Evolutionary conservation across 768 basidiomycete species (phyloP).

Genomic region (Boletus huronensis): DNA sequence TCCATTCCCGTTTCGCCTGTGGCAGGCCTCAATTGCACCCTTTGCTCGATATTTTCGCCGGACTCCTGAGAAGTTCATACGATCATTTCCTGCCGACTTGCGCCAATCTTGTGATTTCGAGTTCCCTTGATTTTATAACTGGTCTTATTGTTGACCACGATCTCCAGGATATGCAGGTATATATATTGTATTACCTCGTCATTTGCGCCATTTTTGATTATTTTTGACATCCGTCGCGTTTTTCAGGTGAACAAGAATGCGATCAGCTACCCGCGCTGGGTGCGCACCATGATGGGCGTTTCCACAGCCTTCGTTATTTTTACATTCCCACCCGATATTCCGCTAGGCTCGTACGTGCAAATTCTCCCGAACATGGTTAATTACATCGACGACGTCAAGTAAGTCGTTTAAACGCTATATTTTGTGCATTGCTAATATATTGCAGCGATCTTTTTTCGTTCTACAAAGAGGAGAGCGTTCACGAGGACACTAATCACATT

Average conservation of each 20-base stretch:
- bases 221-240: neutral
- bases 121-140: slow-evolving; percentile 1
- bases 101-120: slow-evolving; percentile 4
- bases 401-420: neutral
- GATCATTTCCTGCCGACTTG: slow-evolving; percentile 1
- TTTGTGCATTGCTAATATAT: neutral
- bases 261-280: slow-evolving; percentile 2
- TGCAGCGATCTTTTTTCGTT: slow-evolving; percentile 2
- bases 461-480: slow-evolving; percentile 1
- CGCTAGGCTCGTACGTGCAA: slow-evolving; percentile 1
- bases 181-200: too few relatives aligned
- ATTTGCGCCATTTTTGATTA: neutral
- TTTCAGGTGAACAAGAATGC: neutral
- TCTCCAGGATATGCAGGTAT: neutral
- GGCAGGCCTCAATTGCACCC: neutral
- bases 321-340: slow-evolving; percentile 5
- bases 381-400: slow-evolving; percentile 6
- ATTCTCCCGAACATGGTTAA: slow-evolving; percentile 6
- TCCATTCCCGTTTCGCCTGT: neutral
- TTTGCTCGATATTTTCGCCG: neutral
- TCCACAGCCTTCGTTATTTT: slow-evolving; percentile 3
- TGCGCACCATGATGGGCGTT: slow-evolving; percentile 4
- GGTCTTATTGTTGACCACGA: slow-evolving; percentile 3
- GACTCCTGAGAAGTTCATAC: neutral
- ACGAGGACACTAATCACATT: neutral